A percentile compares a stretch with the other conserved stretches of the same genome.
Evolutionary conservation across 2,329 filamentous ascomycete genomes (phyloP).

Genomic region (Cercospora janseana): DNA sequence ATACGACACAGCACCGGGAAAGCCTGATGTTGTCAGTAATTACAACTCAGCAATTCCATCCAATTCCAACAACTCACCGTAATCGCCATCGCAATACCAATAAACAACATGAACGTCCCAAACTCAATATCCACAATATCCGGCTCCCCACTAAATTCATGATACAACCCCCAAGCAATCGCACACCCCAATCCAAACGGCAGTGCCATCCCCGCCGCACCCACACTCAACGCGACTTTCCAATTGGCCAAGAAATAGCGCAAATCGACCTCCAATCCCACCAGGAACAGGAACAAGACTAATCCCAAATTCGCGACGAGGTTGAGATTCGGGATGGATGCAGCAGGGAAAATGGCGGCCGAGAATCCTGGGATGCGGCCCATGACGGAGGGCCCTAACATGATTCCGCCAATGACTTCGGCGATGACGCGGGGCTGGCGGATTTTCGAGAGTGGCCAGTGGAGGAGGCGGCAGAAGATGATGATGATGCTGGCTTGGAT

Average conservation of each 20-base stretch:
- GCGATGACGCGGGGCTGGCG: constrained; percentile 80
- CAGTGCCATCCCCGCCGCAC: constrained; percentile 73
- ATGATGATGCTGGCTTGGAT: constrained; percentile 73
- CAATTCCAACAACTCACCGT: constrained; percentile 55
- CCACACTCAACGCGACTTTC: constrained; percentile 74
- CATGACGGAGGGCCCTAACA: constrained; percentile 85
- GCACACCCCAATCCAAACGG: constrained; percentile 80
- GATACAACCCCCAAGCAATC: constrained; percentile 76
- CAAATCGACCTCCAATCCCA: constrained; percentile 83
- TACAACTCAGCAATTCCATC: not conserved
- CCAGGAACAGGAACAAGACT: constrained; percentile 81
- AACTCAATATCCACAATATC: constrained; percentile 59
- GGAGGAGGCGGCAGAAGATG: constrained; percentile 69
- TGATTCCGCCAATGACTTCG: constrained; percentile 79
- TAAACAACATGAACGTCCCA: constrained; percentile 69
- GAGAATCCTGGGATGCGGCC: constrained; percentile 79
- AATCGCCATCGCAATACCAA: constrained; percentile 90
- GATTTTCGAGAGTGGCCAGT: constrained; percentile 73
- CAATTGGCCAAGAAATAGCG: constrained; percentile 76
- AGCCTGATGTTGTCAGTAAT: constrained; percentile 45
- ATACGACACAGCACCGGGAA: constrained; percentile 94
- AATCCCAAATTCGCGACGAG: constrained; percentile 81
- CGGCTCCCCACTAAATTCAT: constrained; percentile 63
- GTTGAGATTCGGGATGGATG: constrained; percentile 70
- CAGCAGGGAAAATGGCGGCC: constrained; percentile 70